A percentile compares a stretch with the other conserved stretches of the same genome.
These are phyloP conservation scores for Paraphaeosphaeria sporulosa DNA, from an alignment of 2,329 filamentous ascomycete species.

Conservation along the genomic window DNA sequence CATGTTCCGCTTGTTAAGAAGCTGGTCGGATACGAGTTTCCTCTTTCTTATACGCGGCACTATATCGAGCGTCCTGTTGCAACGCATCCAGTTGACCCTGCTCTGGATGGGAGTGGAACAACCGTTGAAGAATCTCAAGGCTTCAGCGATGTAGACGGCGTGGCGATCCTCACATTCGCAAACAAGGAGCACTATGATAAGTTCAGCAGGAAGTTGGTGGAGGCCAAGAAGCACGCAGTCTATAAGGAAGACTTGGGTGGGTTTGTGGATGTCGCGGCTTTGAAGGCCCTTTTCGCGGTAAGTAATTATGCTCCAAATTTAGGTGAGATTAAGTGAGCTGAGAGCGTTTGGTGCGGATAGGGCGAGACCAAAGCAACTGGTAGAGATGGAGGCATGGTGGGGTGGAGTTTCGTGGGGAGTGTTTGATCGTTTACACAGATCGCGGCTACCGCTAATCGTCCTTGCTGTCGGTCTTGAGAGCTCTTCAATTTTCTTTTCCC, in stretches of 20 bases:
- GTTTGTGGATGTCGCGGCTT: constrained; percentile 23
- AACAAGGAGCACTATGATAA: constrained; percentile 27
- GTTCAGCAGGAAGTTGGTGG: constrained; percentile 22
- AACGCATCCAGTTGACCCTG: background rate
- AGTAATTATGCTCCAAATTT: background rate
- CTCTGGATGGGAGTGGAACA: constrained; percentile 9
- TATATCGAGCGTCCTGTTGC: constrained; percentile 25
- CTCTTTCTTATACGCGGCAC: constrained; percentile 31
- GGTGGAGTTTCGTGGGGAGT: constrained; percentile 28
- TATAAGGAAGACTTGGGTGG: constrained; percentile 21
- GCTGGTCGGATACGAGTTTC: constrained; percentile 27
- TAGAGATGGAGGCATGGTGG: constrained; percentile 23
- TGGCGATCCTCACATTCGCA: constrained; percentile 27
- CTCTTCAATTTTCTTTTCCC: background rate
- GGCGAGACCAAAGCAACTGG: constrained; percentile 26
- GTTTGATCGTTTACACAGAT: constrained; percentile 10
- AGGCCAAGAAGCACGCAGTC: constrained; percentile 15
- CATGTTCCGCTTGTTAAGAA: constrained; percentile 32
- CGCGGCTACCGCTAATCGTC: background rate
- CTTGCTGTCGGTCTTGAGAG: background rate
- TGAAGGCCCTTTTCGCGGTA: constrained; percentile 23
- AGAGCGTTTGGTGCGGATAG: background rate
- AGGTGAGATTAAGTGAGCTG: background rate
- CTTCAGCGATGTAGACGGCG: constrained; percentile 26
- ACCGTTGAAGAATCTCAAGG: background rate